Conservation (phyloP, 768 basidiomycete species). For the Lentinula edodes region DNA sequence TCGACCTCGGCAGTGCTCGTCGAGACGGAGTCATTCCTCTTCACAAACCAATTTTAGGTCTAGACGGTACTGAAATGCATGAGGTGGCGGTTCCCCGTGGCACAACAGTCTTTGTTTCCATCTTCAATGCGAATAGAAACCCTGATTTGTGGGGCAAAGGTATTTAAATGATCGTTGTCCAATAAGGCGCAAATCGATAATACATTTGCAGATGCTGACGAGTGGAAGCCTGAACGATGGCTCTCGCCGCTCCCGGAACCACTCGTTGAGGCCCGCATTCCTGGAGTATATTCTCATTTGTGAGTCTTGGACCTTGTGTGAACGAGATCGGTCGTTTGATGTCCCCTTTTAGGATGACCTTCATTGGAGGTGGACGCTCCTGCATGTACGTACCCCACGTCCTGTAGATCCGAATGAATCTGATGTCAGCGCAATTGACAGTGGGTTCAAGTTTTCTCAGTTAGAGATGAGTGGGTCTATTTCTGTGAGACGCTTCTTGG, state of each 20-base stretch:
- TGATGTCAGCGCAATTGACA: neutral
- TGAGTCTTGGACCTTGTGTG: slow-evolving; percentile 12
- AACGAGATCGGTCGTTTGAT: neutral
- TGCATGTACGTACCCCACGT: slow-evolving; percentile 25
- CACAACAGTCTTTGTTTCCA: slow-evolving; percentile 22
- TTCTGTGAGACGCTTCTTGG: neutral
- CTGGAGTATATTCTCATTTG: slow-evolving; percentile 31
- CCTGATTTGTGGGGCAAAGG: slow-evolving; percentile 31
- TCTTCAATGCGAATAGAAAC: slow-evolving; percentile 26
- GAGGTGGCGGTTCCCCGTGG: slow-evolving; percentile 22
- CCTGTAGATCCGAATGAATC: neutral
- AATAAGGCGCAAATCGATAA: neutral
- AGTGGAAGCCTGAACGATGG: slow-evolving; percentile 46
- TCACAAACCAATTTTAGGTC: slow-evolving; percentile 22
- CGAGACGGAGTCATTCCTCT: slow-evolving; percentile 31
- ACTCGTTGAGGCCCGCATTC: slow-evolving; percentile 25
- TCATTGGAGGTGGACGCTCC: slow-evolving; percentile 32
- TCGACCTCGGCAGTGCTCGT: slow-evolving; percentile 16
- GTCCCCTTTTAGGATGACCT: slow-evolving; percentile 31
- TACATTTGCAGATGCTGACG: slow-evolving; percentile 23
- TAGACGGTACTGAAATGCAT: slow-evolving; percentile 19
- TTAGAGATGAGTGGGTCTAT: slow-evolving; percentile 2
- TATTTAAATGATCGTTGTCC: neutral
- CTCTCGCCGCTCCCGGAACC: slow-evolving; percentile 25
- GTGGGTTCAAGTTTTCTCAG: slow-evolving; percentile 4